Percentiles rank a stretch among this genome's conserved stretches.
Conservation (phyloP, 306 rosid species). For the Quercus gilva region DNA sequence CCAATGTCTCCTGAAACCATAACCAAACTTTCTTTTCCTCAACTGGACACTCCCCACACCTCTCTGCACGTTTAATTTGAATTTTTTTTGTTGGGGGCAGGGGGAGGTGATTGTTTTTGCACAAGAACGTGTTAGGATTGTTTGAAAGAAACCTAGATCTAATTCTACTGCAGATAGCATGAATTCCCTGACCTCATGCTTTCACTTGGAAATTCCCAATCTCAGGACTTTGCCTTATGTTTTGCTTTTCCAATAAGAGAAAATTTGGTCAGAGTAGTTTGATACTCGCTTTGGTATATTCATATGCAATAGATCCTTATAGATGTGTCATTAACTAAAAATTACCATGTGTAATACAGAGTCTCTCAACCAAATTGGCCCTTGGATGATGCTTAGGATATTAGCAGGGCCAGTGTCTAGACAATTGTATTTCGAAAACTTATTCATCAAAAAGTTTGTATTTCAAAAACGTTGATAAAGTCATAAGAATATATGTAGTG, state of each 20-base stretch:
- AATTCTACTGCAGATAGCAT: neutral
- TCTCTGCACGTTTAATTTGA: neutral
- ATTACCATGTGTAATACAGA: neutral
- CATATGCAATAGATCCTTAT: neutral
- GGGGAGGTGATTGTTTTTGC: neutral
- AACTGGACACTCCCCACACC: neutral
- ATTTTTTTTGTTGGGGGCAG: neutral
- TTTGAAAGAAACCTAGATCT: neutral
- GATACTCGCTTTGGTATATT: neutral
- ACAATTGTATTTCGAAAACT: too few relatives aligned
- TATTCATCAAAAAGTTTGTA: too few relatives aligned
- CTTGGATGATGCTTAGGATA: neutral
- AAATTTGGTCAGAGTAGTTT: neutral
- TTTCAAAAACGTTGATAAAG: neutral
- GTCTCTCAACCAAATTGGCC: neutral
- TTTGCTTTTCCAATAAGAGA: neutral
- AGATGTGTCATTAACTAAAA: neutral
- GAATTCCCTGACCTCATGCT: neutral
- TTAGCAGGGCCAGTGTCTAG: neutral
- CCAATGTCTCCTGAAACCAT: neutral
- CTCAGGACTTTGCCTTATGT: slow-evolving; percentile 1
- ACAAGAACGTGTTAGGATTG: neutral
- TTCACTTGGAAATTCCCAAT: slow-evolving; percentile 1
- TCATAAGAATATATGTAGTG: neutral
- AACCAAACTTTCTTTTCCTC: neutral